phyloP scores from a whole-genome alignment of 208 protist genomes.

The Porcisia deanei region DNA sequence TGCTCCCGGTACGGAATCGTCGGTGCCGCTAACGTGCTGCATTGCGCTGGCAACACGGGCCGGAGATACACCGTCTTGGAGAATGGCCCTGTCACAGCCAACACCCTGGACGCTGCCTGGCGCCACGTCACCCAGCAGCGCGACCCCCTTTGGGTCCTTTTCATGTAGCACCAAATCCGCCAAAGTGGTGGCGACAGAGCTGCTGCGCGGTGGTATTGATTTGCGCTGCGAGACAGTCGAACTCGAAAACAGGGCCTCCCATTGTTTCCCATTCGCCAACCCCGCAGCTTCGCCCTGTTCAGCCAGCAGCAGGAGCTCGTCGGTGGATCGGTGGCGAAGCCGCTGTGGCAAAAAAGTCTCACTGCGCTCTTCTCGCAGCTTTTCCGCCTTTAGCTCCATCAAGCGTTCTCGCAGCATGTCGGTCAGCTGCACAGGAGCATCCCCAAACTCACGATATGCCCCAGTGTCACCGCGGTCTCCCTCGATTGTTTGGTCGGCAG shows the following conservation, averaged over 20 bases:
- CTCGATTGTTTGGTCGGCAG: conserved; percentile 80
- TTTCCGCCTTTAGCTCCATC: conserved; percentile 85
- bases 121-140: background rate
- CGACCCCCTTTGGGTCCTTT: conserved; percentile 4
- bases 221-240: background rate
- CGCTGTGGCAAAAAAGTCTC: conserved; percentile 76
- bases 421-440: conserved; percentile 85
- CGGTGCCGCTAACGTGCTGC: conserved; percentile 10
- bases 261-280: background rate
- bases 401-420: conserved; percentile 89
- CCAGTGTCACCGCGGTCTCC: conserved; percentile 31
- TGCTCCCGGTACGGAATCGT: conserved; percentile 30
- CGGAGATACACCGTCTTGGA: conserved; percentile 28
- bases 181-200: conserved; percentile 30
- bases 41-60: conserved; percentile 9
- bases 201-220: background rate
- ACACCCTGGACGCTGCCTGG: background rate
- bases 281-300: conserved; percentile 9
- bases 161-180: conserved; percentile 37
- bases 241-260: background rate
- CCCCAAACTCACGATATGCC: conserved; percentile 50
- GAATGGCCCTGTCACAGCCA: conserved; percentile 12
- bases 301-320: conserved; percentile 29
- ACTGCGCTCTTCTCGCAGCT: conserved; percentile 73
- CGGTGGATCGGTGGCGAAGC: conserved; percentile 38